Evolutionary conservation across 73 alveolate species (phyloP).

Genomic region (Uronychia binucleata): DNA sequence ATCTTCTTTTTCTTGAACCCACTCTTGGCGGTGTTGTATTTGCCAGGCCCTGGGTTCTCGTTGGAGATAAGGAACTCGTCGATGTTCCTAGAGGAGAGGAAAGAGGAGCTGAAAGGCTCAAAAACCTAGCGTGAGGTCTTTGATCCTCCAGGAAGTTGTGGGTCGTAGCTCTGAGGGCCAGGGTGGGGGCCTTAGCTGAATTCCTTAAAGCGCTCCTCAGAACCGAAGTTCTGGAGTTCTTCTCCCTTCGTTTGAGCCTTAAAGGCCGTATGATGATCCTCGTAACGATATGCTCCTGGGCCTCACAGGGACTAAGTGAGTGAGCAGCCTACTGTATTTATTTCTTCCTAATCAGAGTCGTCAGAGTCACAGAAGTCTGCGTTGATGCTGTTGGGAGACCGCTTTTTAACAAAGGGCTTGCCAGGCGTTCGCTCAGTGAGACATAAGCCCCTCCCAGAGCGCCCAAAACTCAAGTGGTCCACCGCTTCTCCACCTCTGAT

Average conservation of each 20-base stretch:
- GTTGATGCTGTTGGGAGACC: not conserved
- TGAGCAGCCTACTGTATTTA: not conserved
- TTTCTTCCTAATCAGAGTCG: not conserved
- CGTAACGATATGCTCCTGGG: not conserved
- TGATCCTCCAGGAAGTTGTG: not conserved
- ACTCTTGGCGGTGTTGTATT: not conserved
- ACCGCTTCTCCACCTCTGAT: not conserved
- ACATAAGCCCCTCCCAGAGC: not conserved
- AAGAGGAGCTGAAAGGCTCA: not conserved
- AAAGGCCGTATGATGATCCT: not conserved
- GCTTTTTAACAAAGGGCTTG: not conserved
- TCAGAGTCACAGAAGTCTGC: not conserved
- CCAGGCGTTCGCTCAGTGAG: not conserved
- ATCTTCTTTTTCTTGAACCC: not conserved
- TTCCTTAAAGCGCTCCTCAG: not conserved
- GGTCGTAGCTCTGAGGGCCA: not conserved
- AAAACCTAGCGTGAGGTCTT: not conserved
- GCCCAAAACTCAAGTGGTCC: not conserved
- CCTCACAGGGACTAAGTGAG: not conserved
- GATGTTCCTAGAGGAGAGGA: not conserved
- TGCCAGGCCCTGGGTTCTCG: not conserved
- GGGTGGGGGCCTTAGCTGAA: not conserved
- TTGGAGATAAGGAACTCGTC: not conserved
- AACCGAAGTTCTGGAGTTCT: not conserved
- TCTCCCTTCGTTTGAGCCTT: not conserved